Base-by-base conservation (phyloP, 345 rosid genomes). In the Sonneratia alba region DNA sequence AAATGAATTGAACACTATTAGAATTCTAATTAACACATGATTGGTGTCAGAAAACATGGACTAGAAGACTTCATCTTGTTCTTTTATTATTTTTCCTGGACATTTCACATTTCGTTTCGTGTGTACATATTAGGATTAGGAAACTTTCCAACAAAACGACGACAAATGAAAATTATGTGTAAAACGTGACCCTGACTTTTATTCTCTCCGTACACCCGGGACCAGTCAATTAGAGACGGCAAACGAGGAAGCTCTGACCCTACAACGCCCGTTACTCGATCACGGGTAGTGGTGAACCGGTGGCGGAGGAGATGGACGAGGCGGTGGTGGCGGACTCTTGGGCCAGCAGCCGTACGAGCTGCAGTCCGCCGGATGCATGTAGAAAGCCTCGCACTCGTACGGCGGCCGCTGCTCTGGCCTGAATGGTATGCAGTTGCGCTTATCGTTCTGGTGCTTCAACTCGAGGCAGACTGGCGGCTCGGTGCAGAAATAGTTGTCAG, bases 341-440 rank as follows among this genome's bases (percentile, higher is more conserved):
- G 83, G 75, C 61, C 88, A 76, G 79, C 92, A 88, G 36, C 89
- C 87, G 15, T 73, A 82, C 32, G 85, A 79, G 7, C 80, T 80
- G 70, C 96, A 93, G 69, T 81, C 76, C 70, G 82, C 74, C 48
- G 88, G 89, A 77, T 79, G 69, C 37, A 82, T 80, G 77, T 90
- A 83, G 68, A 89, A 85, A 0, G 86, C 74, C 56, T 74, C 79
- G 67, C 98, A 93, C 61, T 88, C 91, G 21, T 76, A 66, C 6
- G 73, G 68, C 32, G 98, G 81, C 37, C 97, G 78, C 76, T 93
- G 97, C 63, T 70, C 47, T 53, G 93, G 92, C 74, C 89, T 81
- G 3, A 51, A 36, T 0, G 85, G 88, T 42, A 93, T 81, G 78
- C 98, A 91, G 45, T 93, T 93, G 74, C 65, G 36, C 57, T 72